Evolutionary conservation across 2,329 filamentous ascomycete genomes (phyloP).

Genomic region (Sporothrix pseudoabietina): DNA sequence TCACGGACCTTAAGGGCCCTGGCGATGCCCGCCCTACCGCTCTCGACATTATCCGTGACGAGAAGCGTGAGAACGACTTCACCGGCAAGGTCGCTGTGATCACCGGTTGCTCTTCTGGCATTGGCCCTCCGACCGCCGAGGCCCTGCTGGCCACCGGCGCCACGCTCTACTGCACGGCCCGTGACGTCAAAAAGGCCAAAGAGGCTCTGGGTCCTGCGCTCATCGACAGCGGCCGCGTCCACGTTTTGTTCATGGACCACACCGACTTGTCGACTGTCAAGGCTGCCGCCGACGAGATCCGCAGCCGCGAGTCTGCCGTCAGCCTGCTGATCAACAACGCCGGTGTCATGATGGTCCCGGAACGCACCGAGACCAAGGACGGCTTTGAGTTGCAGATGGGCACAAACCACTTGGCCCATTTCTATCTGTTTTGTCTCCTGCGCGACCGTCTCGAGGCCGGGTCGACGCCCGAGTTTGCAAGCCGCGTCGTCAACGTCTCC

Average conservation of each 20-base stretch:
- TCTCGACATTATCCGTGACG: slow-evolving; percentile 43
- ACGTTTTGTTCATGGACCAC: slow-evolving; percentile 42
- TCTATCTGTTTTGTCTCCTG: slow-evolving; percentile 55
- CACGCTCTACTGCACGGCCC: slow-evolving; percentile 47
- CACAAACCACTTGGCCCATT: slow-evolving; percentile 56
- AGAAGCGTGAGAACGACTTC: slow-evolving; percentile 42
- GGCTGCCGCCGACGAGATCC: slow-evolving; percentile 40
- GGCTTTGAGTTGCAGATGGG: slow-evolving; percentile 55
- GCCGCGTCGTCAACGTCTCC: slow-evolving; percentile 50
- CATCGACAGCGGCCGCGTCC: slow-evolving; percentile 38
- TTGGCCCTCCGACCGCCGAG: slow-evolving; percentile 47
- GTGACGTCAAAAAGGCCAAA: slow-evolving; percentile 46
- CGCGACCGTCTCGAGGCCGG: slow-evolving; percentile 47
- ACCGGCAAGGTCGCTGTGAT: slow-evolving; percentile 45
- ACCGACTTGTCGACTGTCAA: slow-evolving; percentile 42
- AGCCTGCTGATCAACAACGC: slow-evolving; percentile 48
- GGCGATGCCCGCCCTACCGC: slow-evolving; percentile 45
- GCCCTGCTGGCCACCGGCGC: slow-evolving; percentile 49
- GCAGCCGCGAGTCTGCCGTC: slow-evolving; percentile 34
- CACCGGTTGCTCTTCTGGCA: slow-evolving; percentile 46
- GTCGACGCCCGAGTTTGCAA: slow-evolving; percentile 44
- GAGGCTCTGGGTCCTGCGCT: slow-evolving; percentile 39
- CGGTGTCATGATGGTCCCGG: slow-evolving; percentile 48
- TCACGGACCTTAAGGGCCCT: slow-evolving; percentile 36
- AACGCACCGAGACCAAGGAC: slow-evolving; percentile 44